These are phyloP conservation scores for Staphylotrichum tortipilum DNA, from an alignment of 495 filamentous ascomycete species.

Conservation along the genomic window DNA sequence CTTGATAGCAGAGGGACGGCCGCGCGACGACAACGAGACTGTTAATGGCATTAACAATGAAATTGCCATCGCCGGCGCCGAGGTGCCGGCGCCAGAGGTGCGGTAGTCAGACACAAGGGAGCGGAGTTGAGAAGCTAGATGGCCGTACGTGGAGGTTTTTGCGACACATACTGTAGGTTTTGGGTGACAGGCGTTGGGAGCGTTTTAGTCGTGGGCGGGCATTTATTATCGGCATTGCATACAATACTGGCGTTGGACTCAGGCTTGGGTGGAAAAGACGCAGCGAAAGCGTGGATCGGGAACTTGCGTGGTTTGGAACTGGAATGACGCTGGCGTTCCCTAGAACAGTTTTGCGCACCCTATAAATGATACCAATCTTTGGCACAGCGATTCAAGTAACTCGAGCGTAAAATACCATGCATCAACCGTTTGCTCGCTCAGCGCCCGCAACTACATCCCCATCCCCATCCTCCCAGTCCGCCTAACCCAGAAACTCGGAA, in stretches of 20 bases:
- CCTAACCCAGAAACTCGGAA: constrained; percentile 27
- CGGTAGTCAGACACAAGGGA: constrained; percentile 19
- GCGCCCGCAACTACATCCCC: no score
- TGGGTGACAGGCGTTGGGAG: constrained; percentile 7
- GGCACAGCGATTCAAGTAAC: no score
- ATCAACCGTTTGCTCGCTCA: no score
- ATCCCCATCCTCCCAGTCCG: no score
- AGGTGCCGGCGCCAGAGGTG: constrained; percentile 24
- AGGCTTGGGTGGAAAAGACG: background rate
- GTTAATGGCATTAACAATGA: constrained; percentile 44
- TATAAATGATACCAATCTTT: no score
- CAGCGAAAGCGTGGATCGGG: background rate
- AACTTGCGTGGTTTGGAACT: background rate
- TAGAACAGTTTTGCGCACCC: no score
- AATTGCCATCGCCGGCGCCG: constrained; percentile 40
- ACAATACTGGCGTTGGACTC: constrained; percentile 7
- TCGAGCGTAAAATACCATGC: no score
- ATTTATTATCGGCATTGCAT: constrained; percentile 8
- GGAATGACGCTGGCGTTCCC: no score
- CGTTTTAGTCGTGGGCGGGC: background rate
- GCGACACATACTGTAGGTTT: background rate
- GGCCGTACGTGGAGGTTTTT: no score
- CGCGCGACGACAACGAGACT: constrained; percentile 39
- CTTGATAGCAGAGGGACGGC: constrained; percentile 29
- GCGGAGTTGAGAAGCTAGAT: no score